Conservation (phyloP, 2,329 filamentous ascomycete species). For the Aspergillaceae sp. region DNA sequence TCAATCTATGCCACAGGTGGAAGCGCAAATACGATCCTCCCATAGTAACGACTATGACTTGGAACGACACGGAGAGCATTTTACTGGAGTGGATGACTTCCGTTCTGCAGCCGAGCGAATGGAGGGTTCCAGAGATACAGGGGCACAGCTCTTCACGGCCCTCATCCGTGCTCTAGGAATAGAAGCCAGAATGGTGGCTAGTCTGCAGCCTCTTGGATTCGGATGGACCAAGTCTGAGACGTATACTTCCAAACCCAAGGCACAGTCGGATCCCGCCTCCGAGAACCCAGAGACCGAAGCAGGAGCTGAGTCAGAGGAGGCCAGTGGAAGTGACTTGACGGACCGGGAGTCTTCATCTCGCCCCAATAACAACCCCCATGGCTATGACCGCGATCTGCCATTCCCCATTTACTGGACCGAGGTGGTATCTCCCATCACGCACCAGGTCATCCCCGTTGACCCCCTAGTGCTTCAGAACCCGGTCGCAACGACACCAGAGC, state of each 20-base stretch:
- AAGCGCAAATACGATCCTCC: conserved; percentile 64
- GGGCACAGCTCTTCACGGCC: conserved; percentile 82
- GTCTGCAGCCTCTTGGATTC: conserved; percentile 77
- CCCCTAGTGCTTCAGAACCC: conserved; percentile 57
- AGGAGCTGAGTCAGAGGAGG: conserved; percentile 13
- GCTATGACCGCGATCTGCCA: conserved; percentile 65
- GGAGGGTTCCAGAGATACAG: conserved; percentile 76
- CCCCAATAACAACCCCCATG: conserved; percentile 38
- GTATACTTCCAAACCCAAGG: conserved; percentile 42
- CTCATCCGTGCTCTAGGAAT: conserved; percentile 71
- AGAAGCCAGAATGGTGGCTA: conserved; percentile 75
- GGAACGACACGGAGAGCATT: conserved; percentile 65
- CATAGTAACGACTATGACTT: conserved; percentile 54
- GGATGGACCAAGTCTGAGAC: conserved; percentile 86
- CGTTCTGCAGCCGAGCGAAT: conserved; percentile 59
- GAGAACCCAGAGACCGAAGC: conserved; percentile 4
- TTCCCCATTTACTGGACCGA: conserved; percentile 94
- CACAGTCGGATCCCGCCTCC: conserved; percentile 1
- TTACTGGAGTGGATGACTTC: conserved; percentile 60
- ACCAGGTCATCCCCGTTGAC: conserved; percentile 72
- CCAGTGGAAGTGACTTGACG: conserved; percentile 8
- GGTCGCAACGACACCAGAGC: conserved; percentile 63
- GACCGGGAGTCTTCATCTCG: conserved; percentile 9
- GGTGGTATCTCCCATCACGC: conserved; percentile 70
- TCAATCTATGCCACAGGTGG: conserved; percentile 64